Evolutionary conservation across 208 protist species (phyloP).

Genomic region (Leptomonas pyrrhocoris): DNA sequence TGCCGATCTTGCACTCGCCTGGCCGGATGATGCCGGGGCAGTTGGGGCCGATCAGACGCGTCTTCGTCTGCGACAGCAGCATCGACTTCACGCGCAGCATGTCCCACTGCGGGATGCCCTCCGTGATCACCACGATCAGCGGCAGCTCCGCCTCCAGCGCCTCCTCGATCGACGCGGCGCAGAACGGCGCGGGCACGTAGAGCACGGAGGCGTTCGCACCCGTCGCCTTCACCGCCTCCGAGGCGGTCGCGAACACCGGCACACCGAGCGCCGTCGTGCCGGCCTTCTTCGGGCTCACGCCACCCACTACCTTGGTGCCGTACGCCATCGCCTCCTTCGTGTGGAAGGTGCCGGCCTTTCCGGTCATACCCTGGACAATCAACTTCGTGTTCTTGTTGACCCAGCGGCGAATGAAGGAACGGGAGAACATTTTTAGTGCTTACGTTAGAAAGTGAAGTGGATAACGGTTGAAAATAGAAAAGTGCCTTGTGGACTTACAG

Average conservation of each 20-base stretch:
- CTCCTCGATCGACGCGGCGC: slow-evolving; percentile 96
- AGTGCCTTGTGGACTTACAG: not conserved
- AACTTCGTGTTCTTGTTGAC: slow-evolving; percentile 97
- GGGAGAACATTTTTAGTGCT: slow-evolving; percentile 2
- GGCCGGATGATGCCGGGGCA: slow-evolving; percentile 98
- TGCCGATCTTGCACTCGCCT: slow-evolving; percentile 99
- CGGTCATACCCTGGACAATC: slow-evolving; percentile 99
- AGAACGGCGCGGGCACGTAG: slow-evolving; percentile 97
- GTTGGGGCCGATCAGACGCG: slow-evolving; percentile 98
- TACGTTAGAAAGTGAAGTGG: not conserved
- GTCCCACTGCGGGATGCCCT: slow-evolving; percentile 99
- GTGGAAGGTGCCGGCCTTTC: slow-evolving; percentile 98
- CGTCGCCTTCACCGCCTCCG: slow-evolving; percentile 92
- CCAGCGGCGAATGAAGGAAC: slow-evolving; percentile 64
- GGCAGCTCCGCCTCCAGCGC: slow-evolving; percentile 97
- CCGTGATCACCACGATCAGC: slow-evolving; percentile 98
- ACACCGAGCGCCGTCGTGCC: slow-evolving; percentile 94
- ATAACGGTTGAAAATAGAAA: not conserved
- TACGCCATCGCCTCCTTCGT: slow-evolving; percentile 97
- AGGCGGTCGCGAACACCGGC: slow-evolving; percentile 95
- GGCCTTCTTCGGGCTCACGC: slow-evolving; percentile 96
- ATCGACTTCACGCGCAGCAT: slow-evolving; percentile 96
- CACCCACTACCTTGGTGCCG: slow-evolving; percentile 98
- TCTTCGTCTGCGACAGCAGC: slow-evolving; percentile 93
- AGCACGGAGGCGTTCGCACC: slow-evolving; percentile 96